phyloP scores from a whole-genome alignment of 768 basidiomycete species.

The Hericium erinaceus region DNA sequence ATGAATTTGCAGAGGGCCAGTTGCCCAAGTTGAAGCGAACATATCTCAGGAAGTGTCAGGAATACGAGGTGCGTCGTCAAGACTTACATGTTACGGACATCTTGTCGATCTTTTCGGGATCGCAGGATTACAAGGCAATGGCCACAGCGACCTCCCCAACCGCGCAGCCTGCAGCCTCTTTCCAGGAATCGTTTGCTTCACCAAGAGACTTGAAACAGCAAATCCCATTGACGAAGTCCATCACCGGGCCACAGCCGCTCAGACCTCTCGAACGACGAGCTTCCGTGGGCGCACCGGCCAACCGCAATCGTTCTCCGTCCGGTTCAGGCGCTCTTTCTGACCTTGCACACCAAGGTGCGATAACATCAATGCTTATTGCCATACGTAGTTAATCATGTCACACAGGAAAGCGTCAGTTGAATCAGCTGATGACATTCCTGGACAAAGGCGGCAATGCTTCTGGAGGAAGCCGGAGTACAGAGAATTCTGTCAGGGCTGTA shows the following conservation, averaged over 20 bases:
- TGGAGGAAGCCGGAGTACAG: constrained; percentile 47
- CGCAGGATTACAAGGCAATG: constrained; percentile 60
- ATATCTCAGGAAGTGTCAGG: constrained; percentile 79
- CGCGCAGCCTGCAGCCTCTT: constrained; percentile 22
- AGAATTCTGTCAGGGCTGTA: constrained; percentile 61
- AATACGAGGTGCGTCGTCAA: constrained; percentile 57
- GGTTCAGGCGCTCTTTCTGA: constrained; percentile 79
- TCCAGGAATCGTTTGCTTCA: constrained; percentile 21
- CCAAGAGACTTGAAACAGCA: constrained; percentile 35
- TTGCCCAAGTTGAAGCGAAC: constrained; percentile 72
- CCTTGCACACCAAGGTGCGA: constrained; percentile 71
- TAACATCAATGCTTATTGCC: not conserved
- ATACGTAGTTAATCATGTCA: not conserved
- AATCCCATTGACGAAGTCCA: constrained; percentile 40
- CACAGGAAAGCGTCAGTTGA: constrained; percentile 76
- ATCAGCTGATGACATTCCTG: constrained; percentile 77
- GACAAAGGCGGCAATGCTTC: constrained; percentile 69
- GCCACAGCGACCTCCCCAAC: constrained; percentile 27
- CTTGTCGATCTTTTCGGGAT: not conserved
- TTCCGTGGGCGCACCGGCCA: constrained; percentile 43
- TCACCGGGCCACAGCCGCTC: constrained; percentile 66
- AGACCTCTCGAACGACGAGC: constrained; percentile 68
- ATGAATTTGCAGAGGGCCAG: constrained; percentile 71
- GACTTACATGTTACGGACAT: not conserved
- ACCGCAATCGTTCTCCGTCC: constrained; percentile 70